Base-by-base conservation (phyloP, 306 rosid genomes). In the Begonia masoniana region DNA sequence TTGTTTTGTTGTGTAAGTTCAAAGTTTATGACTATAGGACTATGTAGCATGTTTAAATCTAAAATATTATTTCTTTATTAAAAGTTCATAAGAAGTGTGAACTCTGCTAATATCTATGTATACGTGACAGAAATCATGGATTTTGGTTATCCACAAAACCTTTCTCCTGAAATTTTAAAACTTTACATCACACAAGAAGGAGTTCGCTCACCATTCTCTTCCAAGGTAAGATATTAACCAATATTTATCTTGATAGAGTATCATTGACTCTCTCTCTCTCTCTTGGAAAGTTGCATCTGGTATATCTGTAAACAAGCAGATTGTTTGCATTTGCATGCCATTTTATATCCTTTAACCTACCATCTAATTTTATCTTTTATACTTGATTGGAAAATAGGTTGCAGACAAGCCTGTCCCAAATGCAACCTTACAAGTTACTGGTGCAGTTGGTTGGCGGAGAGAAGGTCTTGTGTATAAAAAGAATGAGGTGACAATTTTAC, bases 121-220 rank as follows among this genome's bases (percentile, higher is more conserved):
- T 31, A 31, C 39, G 39, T 31, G 39, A 79, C 89, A 89, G 97
- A 89, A 80, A 89, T 85, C 63, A 89, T 89, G 97, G 97, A 89
- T 72, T 89, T 89, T 54, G 97, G 97, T 67, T 89, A 89, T 68
- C 97, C 97, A 10, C 97, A 89, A 77, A 89, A 89, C 69, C 97
- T 89, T 55, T 89, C 97, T 59, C 94, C 97, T 0, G 97, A 89
- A 78, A 89, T 85, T 75, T 81, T 89, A 52, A 89, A 89, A 81
- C 84, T 89, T 63, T 89, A 89, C 63, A 89, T 89, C 56, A 89
- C 97, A 19, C 97, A 89, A 59, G 97, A 89, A 85, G 97, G 97
- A 57, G 97, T 89, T 66, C 97, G 94, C 52, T 85, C 97, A 9
- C 97, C 97, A 6, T 89, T 89, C 68, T 89, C 97, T 59, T 82